Percentiles rank a stretch among this genome's conserved stretches.
phyloP scores from a whole-genome alignment of 495 filamentous ascomycete genomes.

The Astrothelium subdiscretum region DNA sequence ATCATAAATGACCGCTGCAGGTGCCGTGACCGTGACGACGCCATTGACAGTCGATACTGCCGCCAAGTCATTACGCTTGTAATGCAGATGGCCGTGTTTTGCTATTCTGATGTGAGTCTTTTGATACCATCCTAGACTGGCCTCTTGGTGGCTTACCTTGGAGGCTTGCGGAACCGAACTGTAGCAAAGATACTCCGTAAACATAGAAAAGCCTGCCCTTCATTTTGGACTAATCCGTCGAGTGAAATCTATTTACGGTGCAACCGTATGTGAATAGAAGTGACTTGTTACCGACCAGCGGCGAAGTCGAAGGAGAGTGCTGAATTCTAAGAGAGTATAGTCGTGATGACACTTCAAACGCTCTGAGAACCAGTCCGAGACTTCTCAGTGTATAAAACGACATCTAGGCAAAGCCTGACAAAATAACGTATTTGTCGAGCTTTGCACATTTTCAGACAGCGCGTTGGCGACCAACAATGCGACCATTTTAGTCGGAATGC shows the following conservation, averaged over 20 bases:
- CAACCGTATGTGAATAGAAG: background rate
- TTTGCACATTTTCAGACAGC: background rate
- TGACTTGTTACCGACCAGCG: background rate
- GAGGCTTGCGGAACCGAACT: slow-evolving; percentile 32
- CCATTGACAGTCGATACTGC: slow-evolving; percentile 21
- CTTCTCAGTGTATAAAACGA: background rate
- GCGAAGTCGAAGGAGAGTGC: background rate
- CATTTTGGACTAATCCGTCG: slow-evolving; percentile 23
- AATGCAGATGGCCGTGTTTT: slow-evolving; percentile 13
- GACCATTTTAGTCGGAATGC: background rate
- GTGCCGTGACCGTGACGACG: slow-evolving; percentile 20
- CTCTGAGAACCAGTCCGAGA: background rate
- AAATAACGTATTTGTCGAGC: background rate
- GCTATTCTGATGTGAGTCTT: background rate
- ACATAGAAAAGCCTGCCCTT: slow-evolving; percentile 25
- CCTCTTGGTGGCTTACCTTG: slow-evolving; percentile 26
- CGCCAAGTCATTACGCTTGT: slow-evolving; percentile 23
- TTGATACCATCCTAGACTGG: background rate
- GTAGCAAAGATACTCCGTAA: slow-evolving; percentile 20
- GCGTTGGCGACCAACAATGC: background rate
- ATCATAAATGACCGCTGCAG: slow-evolving; percentile 51
- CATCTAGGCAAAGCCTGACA: too few relatives aligned
- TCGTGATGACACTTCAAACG: background rate
- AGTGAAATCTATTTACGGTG: background rate
- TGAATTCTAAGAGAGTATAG: background rate